Evolutionary conservation across 2,329 filamentous ascomycete genomes (phyloP).

Genomic region (Nigrospora sphaerica): DNA sequence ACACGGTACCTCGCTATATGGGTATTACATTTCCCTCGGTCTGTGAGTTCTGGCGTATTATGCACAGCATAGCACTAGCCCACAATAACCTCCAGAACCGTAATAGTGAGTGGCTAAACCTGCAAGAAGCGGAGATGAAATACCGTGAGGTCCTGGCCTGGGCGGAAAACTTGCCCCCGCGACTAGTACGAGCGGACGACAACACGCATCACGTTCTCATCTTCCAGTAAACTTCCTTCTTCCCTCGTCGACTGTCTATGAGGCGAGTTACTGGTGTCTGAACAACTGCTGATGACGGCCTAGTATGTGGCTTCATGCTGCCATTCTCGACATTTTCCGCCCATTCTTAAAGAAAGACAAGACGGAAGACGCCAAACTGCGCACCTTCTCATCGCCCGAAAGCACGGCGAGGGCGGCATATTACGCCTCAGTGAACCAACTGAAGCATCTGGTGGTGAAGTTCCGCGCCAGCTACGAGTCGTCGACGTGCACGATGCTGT

Average conservation of each 20-base stretch:
- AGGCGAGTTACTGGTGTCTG: neutral
- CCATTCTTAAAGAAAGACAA: conserved; percentile 13
- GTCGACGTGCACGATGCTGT: conserved; percentile 28
- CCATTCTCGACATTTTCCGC: conserved; percentile 27
- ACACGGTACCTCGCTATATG: too few species aligned
- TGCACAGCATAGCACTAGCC: conserved; percentile 19
- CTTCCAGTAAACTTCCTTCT: conserved; percentile 23
- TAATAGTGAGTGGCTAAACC: conserved; percentile 3
- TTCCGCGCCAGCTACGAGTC: conserved; percentile 24
- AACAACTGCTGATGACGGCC: neutral
- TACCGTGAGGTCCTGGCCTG: conserved; percentile 32
- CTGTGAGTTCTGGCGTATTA: conserved; percentile 29
- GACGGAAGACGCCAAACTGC: conserved; percentile 6
- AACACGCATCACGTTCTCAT: conserved; percentile 26
- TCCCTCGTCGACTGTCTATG: neutral
- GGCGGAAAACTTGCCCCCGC: conserved; percentile 22
- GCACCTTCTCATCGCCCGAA: conserved; percentile 22
- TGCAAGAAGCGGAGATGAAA: conserved; percentile 26
- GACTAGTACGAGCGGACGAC: conserved; percentile 14
- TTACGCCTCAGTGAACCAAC: conserved; percentile 26
- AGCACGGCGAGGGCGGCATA: conserved; percentile 23
- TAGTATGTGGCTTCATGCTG: conserved; percentile 31
- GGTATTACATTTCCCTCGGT: conserved; percentile 20
- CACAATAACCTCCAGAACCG: conserved; percentile 15
- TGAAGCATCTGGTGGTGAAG: conserved; percentile 28